A percentile compares a stretch with the other conserved stretches of the same genome.
Evolutionary conservation across 768 basidiomycete genomes (phyloP).

Genomic region (Auriscalpium vulgare): DNA sequence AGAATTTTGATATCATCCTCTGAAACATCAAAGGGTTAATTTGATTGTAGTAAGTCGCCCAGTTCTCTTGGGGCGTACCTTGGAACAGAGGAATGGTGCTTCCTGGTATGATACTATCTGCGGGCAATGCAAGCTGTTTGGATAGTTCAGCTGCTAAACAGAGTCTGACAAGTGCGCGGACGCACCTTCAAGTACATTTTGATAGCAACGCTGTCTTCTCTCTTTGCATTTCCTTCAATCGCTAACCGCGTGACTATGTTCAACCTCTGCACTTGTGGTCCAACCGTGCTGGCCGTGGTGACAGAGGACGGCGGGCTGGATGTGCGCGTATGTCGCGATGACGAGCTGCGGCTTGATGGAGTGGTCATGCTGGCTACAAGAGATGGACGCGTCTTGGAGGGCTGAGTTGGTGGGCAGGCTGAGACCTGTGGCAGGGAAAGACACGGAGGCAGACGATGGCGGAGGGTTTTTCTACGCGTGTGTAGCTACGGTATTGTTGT

Average conservation of each 20-base stretch:
- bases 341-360: slow-evolving; percentile 3
- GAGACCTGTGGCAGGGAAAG: background rate
- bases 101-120: slow-evolving; percentile 59
- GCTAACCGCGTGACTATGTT: slow-evolving; percentile 70
- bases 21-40: slow-evolving; percentile 19
- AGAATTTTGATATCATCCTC: slow-evolving; percentile 78
- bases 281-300: slow-evolving; percentile 15
- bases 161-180: slow-evolving; percentile 1
- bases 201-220: slow-evolving; percentile 57
- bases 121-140: slow-evolving; percentile 51
- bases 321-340: slow-evolving; percentile 17
- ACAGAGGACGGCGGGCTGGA: slow-evolving; percentile 24
- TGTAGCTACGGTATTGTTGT: background rate
- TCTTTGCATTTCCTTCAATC: slow-evolving; percentile 66
- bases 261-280: slow-evolving; percentile 31
- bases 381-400: background rate
- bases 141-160: background rate
- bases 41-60: background rate
- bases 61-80: slow-evolving; percentile 29
- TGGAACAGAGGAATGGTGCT: slow-evolving; percentile 65
- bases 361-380: slow-evolving; percentile 6
- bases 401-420: background rate
- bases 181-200: slow-evolving; percentile 72
- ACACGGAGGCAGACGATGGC: background rate
- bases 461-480: background rate